phyloP scores from a whole-genome alignment of 148 eudicot species.

The Drosera capensis region DNA sequence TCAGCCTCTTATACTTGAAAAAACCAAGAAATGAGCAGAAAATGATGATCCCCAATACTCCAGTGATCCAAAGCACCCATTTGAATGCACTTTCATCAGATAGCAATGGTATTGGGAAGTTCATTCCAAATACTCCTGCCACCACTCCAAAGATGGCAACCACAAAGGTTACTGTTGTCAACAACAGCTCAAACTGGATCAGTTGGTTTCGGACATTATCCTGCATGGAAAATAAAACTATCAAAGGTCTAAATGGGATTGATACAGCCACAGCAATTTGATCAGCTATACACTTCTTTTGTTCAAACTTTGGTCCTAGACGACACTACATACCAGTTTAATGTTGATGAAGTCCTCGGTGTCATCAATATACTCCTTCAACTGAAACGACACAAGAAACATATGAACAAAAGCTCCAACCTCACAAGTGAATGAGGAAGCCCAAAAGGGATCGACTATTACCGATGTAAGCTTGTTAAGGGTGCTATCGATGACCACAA shows the following conservation, averaged over 20 bases:
- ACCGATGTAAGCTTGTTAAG: slow-evolving; percentile 95
- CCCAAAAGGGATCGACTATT: slow-evolving; percentile 4
- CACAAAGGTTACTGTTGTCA: slow-evolving; percentile 89
- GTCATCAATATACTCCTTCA: slow-evolving; percentile 98
- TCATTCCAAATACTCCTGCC: slow-evolving; percentile 95
- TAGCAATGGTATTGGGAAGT: slow-evolving; percentile 58
- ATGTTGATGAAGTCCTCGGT: slow-evolving; percentile 95
- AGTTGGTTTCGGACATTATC: slow-evolving; percentile 96
- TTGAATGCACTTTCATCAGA: slow-evolving; percentile 52
- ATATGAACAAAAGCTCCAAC: background rate
- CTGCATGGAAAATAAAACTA: slow-evolving; percentile 39
- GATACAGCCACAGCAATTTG: no score
- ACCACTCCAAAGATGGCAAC: slow-evolving; percentile 94
- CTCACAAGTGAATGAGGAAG: background rate
- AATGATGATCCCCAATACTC: slow-evolving; percentile 42
- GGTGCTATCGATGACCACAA: slow-evolving; percentile 91
- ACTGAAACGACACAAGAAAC: slow-evolving; percentile 28
- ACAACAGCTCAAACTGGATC: slow-evolving; percentile 82
- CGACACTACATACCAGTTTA: slow-evolving; percentile 61
- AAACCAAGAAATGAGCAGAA: slow-evolving; percentile 69
- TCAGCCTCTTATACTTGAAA: slow-evolving; percentile 68
- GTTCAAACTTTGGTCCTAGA: background rate
- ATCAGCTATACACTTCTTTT: background rate
- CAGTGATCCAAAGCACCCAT: slow-evolving; percentile 73
- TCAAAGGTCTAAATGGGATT: no score